These are phyloP conservation scores for Amoeboaphelidium protococcarum DNA, from an alignment of 371 early-diverging fungal genomes.

Conservation along the genomic window DNA sequence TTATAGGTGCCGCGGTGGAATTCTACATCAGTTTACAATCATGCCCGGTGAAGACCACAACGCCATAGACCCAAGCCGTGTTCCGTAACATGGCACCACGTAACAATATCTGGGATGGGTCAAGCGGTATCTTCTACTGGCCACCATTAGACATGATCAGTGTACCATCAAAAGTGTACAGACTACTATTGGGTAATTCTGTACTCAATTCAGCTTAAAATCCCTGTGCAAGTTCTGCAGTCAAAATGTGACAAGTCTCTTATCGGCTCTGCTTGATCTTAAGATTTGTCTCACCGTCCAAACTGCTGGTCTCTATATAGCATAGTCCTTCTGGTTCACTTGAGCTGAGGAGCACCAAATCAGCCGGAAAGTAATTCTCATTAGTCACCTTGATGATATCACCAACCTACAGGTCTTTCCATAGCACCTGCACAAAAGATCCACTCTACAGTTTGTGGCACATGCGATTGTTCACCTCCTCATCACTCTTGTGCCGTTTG, in stretches of 20 bases:
- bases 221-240: slow-evolving; percentile 24
- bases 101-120: slow-evolving; percentile 49
- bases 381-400: slow-evolving; percentile 68
- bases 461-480: slow-evolving; percentile 40
- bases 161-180: slow-evolving; percentile 61
- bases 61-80: slow-evolving; percentile 56
- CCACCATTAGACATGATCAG: slow-evolving; percentile 21
- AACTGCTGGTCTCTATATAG: slow-evolving; percentile 80
- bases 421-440: slow-evolving; percentile 31
- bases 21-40: slow-evolving; percentile 71
- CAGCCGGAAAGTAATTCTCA: slow-evolving; percentile 72
- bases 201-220: slow-evolving; percentile 27
- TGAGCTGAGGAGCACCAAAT: slow-evolving; percentile 51
- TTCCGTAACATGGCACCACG: slow-evolving; percentile 59
- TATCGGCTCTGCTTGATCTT: slow-evolving; percentile 61
- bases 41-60: slow-evolving; percentile 65
- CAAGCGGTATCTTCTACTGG: slow-evolving; percentile 31
- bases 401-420: slow-evolving; percentile 60
- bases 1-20: slow-evolving; percentile 51
- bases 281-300: slow-evolving; percentile 88
- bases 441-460: slow-evolving; percentile 31
- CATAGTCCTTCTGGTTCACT: slow-evolving; percentile 68
- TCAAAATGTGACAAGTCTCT: slow-evolving; percentile 33
- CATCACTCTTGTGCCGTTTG: slow-evolving; percentile 54
- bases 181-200: slow-evolving; percentile 59